Evolutionary conservation across 2,329 filamentous ascomycete genomes (phyloP).

Genomic region (Fusarium luffae): DNA sequence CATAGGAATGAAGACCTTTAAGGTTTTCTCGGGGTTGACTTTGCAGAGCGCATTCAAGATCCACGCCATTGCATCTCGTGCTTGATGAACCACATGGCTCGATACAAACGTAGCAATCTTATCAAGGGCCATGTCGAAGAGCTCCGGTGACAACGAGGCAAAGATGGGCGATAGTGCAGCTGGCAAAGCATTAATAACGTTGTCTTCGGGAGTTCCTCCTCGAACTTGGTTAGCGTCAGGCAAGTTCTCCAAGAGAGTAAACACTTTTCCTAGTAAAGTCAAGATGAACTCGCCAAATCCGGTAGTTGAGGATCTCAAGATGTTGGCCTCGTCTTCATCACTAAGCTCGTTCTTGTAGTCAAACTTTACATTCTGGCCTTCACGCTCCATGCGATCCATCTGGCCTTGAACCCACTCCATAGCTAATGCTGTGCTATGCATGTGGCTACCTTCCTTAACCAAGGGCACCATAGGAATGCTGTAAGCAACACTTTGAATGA

Average conservation of each 20-base stretch:
- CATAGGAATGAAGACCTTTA: constrained; percentile 91
- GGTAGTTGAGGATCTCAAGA: constrained; percentile 92
- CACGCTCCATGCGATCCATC: constrained; percentile 91
- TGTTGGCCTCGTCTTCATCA: constrained; percentile 86
- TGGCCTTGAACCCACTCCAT: constrained; percentile 94
- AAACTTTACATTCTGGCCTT: constrained; percentile 85
- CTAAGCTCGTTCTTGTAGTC: constrained; percentile 85
- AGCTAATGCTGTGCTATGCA: constrained; percentile 80
- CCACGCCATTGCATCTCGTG: constrained; percentile 97
- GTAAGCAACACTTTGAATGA: constrained; percentile 95
- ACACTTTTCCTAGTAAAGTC: constrained; percentile 91
- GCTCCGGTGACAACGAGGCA: constrained; percentile 88
- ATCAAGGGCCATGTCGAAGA: constrained; percentile 91
- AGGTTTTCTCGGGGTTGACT: constrained; percentile 90
- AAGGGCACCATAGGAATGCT: constrained; percentile 93
- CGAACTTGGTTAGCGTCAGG: constrained; percentile 90
- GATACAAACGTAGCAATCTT: constrained; percentile 93
- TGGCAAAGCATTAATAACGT: constrained; percentile 93
- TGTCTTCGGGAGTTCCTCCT: constrained; percentile 93
- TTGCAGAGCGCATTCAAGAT: constrained; percentile 97
- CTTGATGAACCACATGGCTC: constrained; percentile 95
- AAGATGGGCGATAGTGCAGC: constrained; percentile 92
- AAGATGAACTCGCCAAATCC: constrained; percentile 93
- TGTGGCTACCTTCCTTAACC: constrained; percentile 65
- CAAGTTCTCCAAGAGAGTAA: constrained; percentile 93